Evolutionary conservation across 2,329 filamentous ascomycete genomes (phyloP).

Genomic region (Trichophyton schoenleinii): DNA sequence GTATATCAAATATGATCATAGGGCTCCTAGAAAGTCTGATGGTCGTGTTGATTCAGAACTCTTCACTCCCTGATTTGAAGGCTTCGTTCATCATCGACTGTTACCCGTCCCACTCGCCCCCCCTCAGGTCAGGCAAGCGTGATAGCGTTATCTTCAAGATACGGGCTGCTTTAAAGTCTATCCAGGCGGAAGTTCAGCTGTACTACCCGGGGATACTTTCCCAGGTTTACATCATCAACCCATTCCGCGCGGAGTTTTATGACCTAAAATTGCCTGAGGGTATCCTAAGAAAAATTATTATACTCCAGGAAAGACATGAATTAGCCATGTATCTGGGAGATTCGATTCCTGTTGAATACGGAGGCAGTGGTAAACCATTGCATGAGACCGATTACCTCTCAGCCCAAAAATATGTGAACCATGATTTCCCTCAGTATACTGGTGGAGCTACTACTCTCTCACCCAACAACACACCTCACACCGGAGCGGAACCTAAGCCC

Average conservation of each 20-base stretch:
- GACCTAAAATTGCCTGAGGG: not conserved
- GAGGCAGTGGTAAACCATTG: constrained; percentile 4
- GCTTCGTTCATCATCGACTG: constrained; percentile 5
- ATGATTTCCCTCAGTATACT: not conserved
- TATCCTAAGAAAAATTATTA: not conserved
- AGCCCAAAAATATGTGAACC: not conserved
- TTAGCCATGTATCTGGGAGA: constrained; percentile 1
- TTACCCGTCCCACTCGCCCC: not conserved
- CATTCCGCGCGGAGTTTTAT: not conserved
- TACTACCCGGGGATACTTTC: constrained; percentile 2
- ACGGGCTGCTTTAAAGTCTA: not conserved
- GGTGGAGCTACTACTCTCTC: not conserved
- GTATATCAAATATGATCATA: not conserved
- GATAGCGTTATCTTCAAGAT: not conserved
- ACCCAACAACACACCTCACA: not conserved
- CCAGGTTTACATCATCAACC: constrained; percentile 2
- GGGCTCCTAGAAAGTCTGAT: constrained; percentile 1
- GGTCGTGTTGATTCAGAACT: not conserved
- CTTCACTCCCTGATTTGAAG: not conserved
- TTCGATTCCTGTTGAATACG: constrained; percentile 1
- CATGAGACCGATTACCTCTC: not conserved
- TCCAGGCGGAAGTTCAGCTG: not conserved
- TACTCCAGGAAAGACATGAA: not conserved
- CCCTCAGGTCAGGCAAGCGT: too few relatives aligned
- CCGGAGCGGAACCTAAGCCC: not conserved